A percentile compares a stretch with the other conserved stretches of the same genome.
phyloP scores from a whole-genome alignment of 2,329 filamentous ascomycete genomes.

The Ceratocystis eucalypticola region DNA sequence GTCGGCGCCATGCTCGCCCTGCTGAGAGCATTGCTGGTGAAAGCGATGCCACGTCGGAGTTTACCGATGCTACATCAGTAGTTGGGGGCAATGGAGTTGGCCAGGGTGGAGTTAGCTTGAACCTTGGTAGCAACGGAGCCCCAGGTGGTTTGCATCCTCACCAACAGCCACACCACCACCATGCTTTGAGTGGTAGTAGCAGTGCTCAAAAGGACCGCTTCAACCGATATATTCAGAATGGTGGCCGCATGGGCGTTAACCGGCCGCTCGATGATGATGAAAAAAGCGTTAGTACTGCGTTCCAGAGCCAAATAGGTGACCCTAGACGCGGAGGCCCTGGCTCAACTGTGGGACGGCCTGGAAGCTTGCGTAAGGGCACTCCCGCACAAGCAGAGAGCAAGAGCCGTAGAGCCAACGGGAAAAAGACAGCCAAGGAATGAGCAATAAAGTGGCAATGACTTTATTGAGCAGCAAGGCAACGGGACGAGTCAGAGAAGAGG shows the following conservation, averaged over 20 bases:
- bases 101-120: constrained; percentile 41
- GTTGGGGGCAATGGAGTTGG: constrained; percentile 61
- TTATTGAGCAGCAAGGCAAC: not conserved
- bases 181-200: not conserved
- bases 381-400: not conserved
- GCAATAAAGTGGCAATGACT: not conserved
- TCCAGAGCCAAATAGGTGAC: constrained; percentile 77
- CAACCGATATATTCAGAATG: constrained; percentile 85
- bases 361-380: not conserved
- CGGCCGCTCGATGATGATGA: constrained; percentile 79
- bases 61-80: constrained; percentile 70
- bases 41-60: constrained; percentile 81
- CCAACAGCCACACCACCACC: constrained; percentile 7
- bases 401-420: constrained; percentile 7
- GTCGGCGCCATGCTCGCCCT: constrained; percentile 53
- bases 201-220: constrained; percentile 53
- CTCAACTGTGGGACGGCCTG: not conserved
- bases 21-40: constrained; percentile 78
- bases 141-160: not conserved
- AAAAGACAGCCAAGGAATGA: constrained; percentile 14
- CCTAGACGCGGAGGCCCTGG: constrained; percentile 25
- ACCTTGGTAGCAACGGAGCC: constrained; percentile 10
- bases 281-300: constrained; percentile 89
- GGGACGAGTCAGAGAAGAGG: not conserved
- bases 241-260: constrained; percentile 52